phyloP scores from a whole-genome alignment of 306 rosid species.

The Trifolium pratense region DNA sequence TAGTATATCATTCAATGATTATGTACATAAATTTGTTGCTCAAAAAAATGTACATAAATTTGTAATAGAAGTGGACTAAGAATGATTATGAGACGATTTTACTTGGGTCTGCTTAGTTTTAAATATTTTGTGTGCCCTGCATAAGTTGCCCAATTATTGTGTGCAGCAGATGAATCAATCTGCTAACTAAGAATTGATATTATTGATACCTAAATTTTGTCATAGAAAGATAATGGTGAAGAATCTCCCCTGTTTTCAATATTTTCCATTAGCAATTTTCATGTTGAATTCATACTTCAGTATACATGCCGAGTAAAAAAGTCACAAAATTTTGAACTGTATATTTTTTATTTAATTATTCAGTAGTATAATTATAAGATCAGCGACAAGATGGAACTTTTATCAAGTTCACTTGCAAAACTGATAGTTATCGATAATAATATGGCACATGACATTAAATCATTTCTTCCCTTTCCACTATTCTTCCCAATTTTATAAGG shows the following conservation, averaged over 20 bases:
- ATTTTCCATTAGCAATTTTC: conserved; percentile 4
- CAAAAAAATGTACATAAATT: background rate
- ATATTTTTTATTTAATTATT: background rate
- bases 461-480: background rate
- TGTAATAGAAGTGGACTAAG: background rate
- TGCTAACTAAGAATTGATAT: conserved; percentile 3
- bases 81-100: no score
- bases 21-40: background rate
- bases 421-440: background rate
- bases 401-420: conserved; percentile 4
- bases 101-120: no score
- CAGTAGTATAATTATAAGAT: background rate
- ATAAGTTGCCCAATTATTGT: background rate
- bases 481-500: background rate
- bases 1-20: background rate
- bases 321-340: background rate
- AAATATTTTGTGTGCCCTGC: no score
- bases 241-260: background rate
- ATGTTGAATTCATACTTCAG: conserved; percentile 4
- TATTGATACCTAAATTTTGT: background rate
- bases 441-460: background rate
- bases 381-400: conserved; percentile 6
- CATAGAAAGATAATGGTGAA: background rate
- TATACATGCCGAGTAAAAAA: background rate
- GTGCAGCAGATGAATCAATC: background rate